Base-by-base conservation (phyloP, 2,329 filamentous ascomycete species). In the Cytospora piceicola region DNA sequence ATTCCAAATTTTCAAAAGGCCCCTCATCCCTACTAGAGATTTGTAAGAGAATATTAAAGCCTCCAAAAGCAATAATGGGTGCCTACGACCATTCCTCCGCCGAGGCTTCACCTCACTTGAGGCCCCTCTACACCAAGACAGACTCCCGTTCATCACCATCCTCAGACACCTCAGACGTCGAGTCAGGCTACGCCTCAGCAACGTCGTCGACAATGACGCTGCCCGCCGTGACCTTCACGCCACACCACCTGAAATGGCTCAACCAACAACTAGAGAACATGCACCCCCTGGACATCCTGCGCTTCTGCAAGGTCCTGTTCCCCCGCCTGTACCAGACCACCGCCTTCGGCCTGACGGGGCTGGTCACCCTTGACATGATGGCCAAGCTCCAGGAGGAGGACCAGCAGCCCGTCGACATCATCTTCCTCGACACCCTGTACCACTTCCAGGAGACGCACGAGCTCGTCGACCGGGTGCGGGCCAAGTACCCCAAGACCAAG, bases 271-370 rank as follows among this genome's bases (percentile, higher is more conserved):
- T 99, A 72, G 91, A 95, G 77, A 86, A 89, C 75, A 91, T 98
- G 78, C 88, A 94, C 75, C 92, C 95, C 68, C 84, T 94, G 85
- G 94, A 97, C 70, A 90, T 98, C 73, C 86, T 99, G 68, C 90
- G 89, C 80, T 97, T 96, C 91, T 93, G 90, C 83, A 91, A 94
- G 75, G 89, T 91, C 72, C 90, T 94, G 72, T 90, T 99, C 73
- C 95, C 95, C 73, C 90, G 90, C 75, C 87, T 98, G 54, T 97
- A 88, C 81, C 92, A 95, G 79, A 92, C 91, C 53, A 94, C 92
- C 15, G 91, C 92, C 64, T 94, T 94, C 75, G 91, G 91, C 61
- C 80, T 94, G 68, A 92, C 91, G 1, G 92, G 92, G 53, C 87
- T 95, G 39, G 92, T 89, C 70, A 93, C 91, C 67, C 83, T 95